Percentiles rank a stretch among this genome's conserved stretches.
phyloP scores from a whole-genome alignment of 2,329 filamentous ascomycete species.

The Fusarium ramigenum region DNA sequence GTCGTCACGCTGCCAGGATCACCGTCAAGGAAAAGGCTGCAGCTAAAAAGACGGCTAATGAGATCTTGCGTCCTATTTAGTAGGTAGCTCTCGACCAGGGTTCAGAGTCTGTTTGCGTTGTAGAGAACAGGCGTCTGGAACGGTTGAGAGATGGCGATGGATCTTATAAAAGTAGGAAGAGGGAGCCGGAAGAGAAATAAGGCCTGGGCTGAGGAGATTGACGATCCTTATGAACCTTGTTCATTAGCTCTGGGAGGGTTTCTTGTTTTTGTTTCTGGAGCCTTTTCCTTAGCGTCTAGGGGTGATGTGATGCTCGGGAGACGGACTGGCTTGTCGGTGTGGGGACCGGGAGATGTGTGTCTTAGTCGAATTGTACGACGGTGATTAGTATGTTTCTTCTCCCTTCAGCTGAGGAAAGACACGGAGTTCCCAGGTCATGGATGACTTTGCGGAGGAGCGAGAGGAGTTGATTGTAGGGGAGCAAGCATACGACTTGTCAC shows the following conservation, averaged over 20 bases:
- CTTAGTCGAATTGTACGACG: constrained; percentile 13
- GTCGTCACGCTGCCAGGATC: constrained; percentile 34
- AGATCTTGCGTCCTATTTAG: constrained; percentile 14
- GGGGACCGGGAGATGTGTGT: constrained; percentile 21
- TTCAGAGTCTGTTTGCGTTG: not conserved
- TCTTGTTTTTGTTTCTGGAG: constrained; percentile 35
- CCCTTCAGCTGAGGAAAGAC: constrained; percentile 6
- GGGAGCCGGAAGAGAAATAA: not conserved
- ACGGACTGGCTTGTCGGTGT: constrained; percentile 23
- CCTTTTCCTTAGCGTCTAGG: constrained; percentile 27
- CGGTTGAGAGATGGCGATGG: not conserved
- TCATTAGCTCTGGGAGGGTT: constrained; percentile 13
- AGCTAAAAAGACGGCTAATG: constrained; percentile 27
- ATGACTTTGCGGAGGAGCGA: not conserved
- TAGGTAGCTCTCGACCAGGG: constrained; percentile 1
- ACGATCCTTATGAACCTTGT: constrained; percentile 26
- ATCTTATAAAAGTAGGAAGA: not conserved
- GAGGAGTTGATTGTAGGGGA: not conserved
- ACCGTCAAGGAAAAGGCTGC: constrained; percentile 19
- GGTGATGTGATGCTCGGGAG: constrained; percentile 32
- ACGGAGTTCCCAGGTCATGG: not conserved
- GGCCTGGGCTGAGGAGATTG: constrained; percentile 13
- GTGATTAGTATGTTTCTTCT: constrained; percentile 9
- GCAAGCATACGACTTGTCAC: not conserved
- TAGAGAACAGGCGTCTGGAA: not conserved